Base-by-base conservation (phyloP, 1,139 yeast species). In the Taiozyma sp. region DNA sequence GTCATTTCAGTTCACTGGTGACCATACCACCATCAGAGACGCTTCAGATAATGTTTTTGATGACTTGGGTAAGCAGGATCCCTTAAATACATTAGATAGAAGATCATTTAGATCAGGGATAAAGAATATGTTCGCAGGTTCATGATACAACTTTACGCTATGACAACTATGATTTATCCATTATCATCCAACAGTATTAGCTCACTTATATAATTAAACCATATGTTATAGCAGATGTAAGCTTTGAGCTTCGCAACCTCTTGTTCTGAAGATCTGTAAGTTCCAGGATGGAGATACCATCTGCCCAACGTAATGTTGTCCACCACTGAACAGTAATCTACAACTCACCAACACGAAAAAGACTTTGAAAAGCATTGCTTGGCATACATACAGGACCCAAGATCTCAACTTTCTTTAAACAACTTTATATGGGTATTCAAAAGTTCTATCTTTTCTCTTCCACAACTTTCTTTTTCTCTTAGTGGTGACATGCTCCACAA, bases 391-490 rank as follows among this genome's bases (percentile, higher is more conserved):
- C 39, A 47, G 19, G 24, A 32, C 19, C 16, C n/a, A n/a, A n/a
- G n/a, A 14, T 19, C 10, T 10, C 28, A 27, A 6, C 8, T 14
- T 32, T 32, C 16, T 32, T 44, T 24, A 49, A 4, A 41, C 36
- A 24, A 57, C 62, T 58, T 86, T 87, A 69, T 83, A 91, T 4
- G 97, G 97, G 65, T 90, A 90, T 58, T 87, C 96, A 19, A 84
- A 79, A 30, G 78, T 73, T 62, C 87, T 86, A 61, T 84, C 91
- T 66, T 87, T 87, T 65, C 96, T 83, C 67, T 88, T 85, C 98
- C 98, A 91, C 56, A 87, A 79, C 74, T 87, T 88, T 80, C 86
- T 86, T 81, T 88, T 89, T 75, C 82, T 86, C 73, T 86, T 87
- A 22, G 88, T 87, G 5, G 81, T 79, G 27, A 83, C 83, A 69